These are phyloP conservation scores for Ormosia semicastrata DNA, from an alignment of 306 rosid genomes.

Conservation along the genomic window DNA sequence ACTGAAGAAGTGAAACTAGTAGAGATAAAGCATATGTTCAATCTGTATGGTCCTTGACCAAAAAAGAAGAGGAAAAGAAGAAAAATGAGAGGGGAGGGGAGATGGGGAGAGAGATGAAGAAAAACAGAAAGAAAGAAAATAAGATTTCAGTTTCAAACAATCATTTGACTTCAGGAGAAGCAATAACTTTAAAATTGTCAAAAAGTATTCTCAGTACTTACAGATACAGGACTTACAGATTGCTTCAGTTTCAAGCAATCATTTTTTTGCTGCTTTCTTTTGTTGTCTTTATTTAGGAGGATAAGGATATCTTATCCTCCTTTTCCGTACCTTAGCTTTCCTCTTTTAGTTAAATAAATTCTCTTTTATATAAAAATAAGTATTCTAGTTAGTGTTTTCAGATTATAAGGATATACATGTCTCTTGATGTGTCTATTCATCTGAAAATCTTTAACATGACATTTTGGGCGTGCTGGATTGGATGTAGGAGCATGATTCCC, in stretches of 20 bases:
- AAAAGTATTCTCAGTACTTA: not conserved
- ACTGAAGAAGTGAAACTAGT: not conserved
- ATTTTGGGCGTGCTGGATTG: conserved; percentile 38
- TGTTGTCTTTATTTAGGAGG: not conserved
- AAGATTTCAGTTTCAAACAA: not conserved
- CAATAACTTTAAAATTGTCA: not conserved
- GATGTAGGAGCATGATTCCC: conserved; percentile 69
- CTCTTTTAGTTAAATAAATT: not conserved
- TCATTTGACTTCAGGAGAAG: not conserved
- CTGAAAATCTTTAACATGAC: not conserved
- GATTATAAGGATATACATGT: not conserved
- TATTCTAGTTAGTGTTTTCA: not conserved
- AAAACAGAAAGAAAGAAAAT: not conserved
- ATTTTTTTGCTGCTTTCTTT: not conserved
- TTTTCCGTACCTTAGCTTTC: not conserved
- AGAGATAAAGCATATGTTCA: not conserved
- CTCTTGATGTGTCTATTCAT: conserved; percentile 16
- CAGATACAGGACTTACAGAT: not conserved
- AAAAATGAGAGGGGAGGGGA: not conserved
- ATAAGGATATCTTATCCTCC: not conserved
- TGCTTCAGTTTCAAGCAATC: too few species aligned
- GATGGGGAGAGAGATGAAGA: not conserved
- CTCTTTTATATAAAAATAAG: not conserved
- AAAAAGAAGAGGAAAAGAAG: not conserved
- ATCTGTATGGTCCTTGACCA: not conserved